These are phyloP conservation scores for Gentiana dahurica DNA, from an alignment of 257 asterid species.

Conservation along the genomic window DNA sequence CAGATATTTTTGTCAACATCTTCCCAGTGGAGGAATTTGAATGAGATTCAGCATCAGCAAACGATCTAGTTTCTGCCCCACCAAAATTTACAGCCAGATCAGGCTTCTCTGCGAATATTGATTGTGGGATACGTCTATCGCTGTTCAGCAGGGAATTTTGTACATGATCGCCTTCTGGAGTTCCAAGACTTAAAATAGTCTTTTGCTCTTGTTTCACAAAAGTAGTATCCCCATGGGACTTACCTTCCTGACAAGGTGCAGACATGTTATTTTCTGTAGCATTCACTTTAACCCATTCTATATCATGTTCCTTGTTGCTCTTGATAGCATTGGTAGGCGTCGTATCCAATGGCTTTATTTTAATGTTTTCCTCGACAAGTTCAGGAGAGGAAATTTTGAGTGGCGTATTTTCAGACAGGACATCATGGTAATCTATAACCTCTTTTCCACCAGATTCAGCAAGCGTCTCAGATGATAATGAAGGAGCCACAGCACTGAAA, in stretches of 20 bases:
- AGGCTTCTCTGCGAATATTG: slow-evolving; percentile 6
- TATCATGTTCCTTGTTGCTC: slow-evolving; percentile 13
- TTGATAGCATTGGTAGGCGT: slow-evolving; percentile 15
- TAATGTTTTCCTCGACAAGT: slow-evolving; percentile 18
- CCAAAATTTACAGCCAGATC: slow-evolving; percentile 8
- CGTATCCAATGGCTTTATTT: slow-evolving; percentile 15
- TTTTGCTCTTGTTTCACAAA: slow-evolving; percentile 19
- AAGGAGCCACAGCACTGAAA: slow-evolving; percentile 50
- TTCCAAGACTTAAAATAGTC: slow-evolving; percentile 21
- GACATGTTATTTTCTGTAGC: slow-evolving; percentile 18
- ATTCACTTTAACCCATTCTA: slow-evolving; percentile 17
- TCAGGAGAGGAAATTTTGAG: slow-evolving; percentile 25
- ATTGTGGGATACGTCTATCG: slow-evolving; percentile 14
- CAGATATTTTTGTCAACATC: slow-evolving; percentile 23
- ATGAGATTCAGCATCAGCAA: slow-evolving; percentile 29
- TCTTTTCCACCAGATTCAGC: slow-evolving; percentile 36
- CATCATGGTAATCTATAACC: slow-evolving; percentile 19
- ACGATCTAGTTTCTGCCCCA: slow-evolving; percentile 18
- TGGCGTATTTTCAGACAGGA: slow-evolving; percentile 18
- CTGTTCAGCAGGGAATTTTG: slow-evolving; percentile 18
- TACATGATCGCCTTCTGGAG: slow-evolving; percentile 21
- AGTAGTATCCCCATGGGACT: slow-evolving; percentile 21
- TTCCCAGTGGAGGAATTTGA: slow-evolving; percentile 25
- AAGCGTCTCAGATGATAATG: slow-evolving; percentile 21
- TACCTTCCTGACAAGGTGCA: slow-evolving; percentile 14